A percentile compares a stretch with the other conserved stretches of the same genome.
phyloP scores from a whole-genome alignment of 169 alveolate genomes.

The Plasmodium yoelii region DNA sequence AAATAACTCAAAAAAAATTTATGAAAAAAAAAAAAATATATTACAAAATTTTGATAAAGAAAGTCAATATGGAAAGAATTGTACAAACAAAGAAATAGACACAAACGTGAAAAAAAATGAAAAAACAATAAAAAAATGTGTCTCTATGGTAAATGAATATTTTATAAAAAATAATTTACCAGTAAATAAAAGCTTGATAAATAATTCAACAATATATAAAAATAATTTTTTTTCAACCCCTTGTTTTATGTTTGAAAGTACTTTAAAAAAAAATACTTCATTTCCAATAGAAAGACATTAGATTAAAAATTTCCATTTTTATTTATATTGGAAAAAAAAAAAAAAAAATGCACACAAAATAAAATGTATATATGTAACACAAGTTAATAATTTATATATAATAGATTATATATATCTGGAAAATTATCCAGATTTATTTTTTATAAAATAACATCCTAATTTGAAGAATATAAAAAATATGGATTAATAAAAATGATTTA shows the following conservation, averaged over 20 bases:
- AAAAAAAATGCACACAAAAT: too few species aligned
- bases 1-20: background rate
- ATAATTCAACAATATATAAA: conserved; percentile 4
- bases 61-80: background rate
- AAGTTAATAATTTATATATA: too few species aligned
- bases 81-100: background rate
- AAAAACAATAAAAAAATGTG: conserved; percentile 6
- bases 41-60: background rate
- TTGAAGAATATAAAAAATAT: too few species aligned
- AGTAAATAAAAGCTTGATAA: background rate
- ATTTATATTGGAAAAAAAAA: too few species aligned
- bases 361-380: too few species aligned
- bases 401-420: too few species aligned
- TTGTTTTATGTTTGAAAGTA: conserved; percentile 39
- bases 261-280: conserved; percentile 2
- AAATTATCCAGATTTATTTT: too few species aligned
- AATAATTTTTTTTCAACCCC: conserved; percentile 6
- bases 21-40: background rate
- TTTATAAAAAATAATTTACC: background rate
- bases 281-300: too few species aligned
- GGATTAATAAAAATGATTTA: too few species aligned
- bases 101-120: conserved; percentile 7
- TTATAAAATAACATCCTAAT: too few species aligned
- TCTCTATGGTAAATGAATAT: conserved; percentile 14
- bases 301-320: too few species aligned